Evolutionary conservation across 129 eudicot genomes (phyloP).

Genomic region (Solidago caesia): DNA sequence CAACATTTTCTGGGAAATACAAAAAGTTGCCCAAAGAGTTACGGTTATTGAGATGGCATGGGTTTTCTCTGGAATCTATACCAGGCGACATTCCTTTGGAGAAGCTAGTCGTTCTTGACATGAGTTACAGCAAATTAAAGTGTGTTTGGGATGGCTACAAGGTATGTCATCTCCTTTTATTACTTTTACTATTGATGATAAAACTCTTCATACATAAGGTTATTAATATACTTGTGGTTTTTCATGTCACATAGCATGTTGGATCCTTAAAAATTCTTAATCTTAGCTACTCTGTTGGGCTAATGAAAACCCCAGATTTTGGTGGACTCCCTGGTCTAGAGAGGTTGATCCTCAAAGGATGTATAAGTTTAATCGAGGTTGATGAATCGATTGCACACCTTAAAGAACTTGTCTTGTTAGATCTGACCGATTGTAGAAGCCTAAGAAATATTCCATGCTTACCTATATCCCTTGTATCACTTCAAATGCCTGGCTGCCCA

Average conservation of each 20-base stretch:
- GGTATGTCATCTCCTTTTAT: background rate
- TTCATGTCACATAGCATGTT: conserved; percentile 15
- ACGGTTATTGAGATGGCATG: conserved; percentile 17
- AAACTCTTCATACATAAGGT: too few species aligned
- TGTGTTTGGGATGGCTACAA: too few species aligned
- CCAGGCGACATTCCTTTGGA: conserved; percentile 9
- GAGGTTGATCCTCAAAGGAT: background rate
- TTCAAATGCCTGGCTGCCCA: too few species aligned
- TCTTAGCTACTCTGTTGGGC: conserved; percentile 14
- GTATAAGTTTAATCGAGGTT: background rate
- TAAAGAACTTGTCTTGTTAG: background rate
- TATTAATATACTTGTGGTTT: background rate
- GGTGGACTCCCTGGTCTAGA: background rate
- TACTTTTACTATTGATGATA: background rate
- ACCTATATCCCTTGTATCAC: too few species aligned
- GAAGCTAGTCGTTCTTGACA: conserved; percentile 29
- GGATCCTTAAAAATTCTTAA: conserved; percentile 24
- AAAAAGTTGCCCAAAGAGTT: conserved; percentile 18
- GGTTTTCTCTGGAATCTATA: conserved; percentile 9
- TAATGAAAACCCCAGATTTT: too few species aligned
- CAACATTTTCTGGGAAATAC: too few species aligned
- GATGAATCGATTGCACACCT: background rate
- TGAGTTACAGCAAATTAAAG: too few species aligned
- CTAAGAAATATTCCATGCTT: too few species aligned
- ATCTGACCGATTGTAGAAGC: too few species aligned